Evolutionary conservation across 352 stramenopile species (phyloP).

Genomic region (Globisporangium solare): DNA sequence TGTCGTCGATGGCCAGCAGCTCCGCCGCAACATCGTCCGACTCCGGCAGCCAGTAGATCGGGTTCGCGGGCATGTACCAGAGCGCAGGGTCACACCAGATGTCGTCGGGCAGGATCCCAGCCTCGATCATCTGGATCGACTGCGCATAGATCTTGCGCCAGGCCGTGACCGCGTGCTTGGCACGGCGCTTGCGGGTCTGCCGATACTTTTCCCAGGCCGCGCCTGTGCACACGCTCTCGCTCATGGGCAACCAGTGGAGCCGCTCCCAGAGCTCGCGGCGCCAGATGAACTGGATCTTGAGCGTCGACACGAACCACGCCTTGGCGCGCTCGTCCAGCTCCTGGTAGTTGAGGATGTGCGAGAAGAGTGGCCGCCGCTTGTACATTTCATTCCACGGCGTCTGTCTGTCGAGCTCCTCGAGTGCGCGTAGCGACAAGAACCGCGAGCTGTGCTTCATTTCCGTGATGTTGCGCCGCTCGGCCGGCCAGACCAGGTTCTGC

Average conservation of each 20-base stretch:
- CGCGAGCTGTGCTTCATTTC: slow-evolving; percentile 37
- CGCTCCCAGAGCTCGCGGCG: slow-evolving; percentile 44
- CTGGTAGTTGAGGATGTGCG: slow-evolving; percentile 24
- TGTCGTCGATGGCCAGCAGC: slow-evolving; percentile 22
- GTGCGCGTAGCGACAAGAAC: slow-evolving; percentile 20
- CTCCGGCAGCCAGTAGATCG: slow-evolving; percentile 35
- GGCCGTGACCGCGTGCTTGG: slow-evolving; percentile 27
- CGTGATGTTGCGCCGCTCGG: slow-evolving; percentile 33
- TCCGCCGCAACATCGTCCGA: slow-evolving; percentile 19
- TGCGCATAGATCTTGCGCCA: slow-evolving; percentile 42
- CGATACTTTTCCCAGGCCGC: slow-evolving; percentile 34
- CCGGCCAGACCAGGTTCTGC: slow-evolving; percentile 33
- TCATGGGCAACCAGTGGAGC: slow-evolving; percentile 44
- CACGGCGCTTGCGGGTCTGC: slow-evolving; percentile 31
- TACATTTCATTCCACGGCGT: slow-evolving; percentile 43
- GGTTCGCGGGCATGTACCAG: slow-evolving; percentile 41
- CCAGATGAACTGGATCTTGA: slow-evolving; percentile 41
- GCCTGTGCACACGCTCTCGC: slow-evolving; percentile 32
- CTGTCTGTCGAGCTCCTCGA: slow-evolving; percentile 20
- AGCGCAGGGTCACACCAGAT: slow-evolving; percentile 39
- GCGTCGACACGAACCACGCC: slow-evolving; percentile 26
- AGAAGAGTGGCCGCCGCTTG: slow-evolving; percentile 22
- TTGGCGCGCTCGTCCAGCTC: slow-evolving; percentile 19
- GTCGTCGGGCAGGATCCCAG: slow-evolving; percentile 27
- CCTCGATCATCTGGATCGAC: slow-evolving; percentile 40